These are phyloP conservation scores for Fistulifera pelliculosa DNA, from an alignment of 108 stramenopile species.

Conservation along the genomic window DNA sequence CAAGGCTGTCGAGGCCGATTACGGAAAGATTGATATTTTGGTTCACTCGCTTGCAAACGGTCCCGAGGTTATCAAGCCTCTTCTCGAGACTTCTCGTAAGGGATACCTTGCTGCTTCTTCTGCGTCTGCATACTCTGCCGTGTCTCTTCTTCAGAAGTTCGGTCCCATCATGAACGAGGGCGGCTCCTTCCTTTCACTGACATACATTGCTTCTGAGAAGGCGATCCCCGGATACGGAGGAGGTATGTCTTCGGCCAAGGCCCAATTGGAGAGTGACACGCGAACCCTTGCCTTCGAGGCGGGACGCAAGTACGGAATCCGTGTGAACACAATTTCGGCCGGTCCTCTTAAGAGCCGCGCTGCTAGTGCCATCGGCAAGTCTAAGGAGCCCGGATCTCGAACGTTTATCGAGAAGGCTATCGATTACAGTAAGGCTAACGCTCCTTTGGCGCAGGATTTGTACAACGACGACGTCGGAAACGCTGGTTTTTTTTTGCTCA, in stretches of 20 bases:
- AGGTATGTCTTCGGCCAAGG: constrained; percentile 97
- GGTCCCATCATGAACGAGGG: constrained; percentile 96
- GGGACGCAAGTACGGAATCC: constrained; percentile 88
- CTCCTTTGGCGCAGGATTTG: constrained; percentile 92
- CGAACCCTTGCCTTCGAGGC: constrained; percentile 93
- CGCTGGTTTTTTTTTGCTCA: constrained; percentile 83
- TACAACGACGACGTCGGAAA: constrained; percentile 97
- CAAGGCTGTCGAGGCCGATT: constrained; percentile 89
- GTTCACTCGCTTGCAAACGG: constrained; percentile 98
- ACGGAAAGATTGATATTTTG: constrained; percentile 94
- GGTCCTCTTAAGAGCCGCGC: constrained; percentile 97
- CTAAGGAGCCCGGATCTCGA: constrained; percentile 73
- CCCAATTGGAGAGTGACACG: constrained; percentile 95
- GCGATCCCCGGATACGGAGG: constrained; percentile 98
- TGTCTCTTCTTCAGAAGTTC: constrained; percentile 89
- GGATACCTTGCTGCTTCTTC: constrained; percentile 96
- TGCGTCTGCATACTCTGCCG: constrained; percentile 95
- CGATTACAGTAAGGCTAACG: constrained; percentile 95
- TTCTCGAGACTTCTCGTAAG: constrained; percentile 59
- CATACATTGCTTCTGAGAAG: constrained; percentile 97
- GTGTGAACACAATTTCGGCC: constrained; percentile 96
- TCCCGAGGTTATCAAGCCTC: constrained; percentile 96
- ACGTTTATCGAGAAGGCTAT: constrained; percentile 98
- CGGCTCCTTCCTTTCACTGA: constrained; percentile 85
- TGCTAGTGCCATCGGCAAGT: constrained; percentile 87